A percentile compares a stretch with the other conserved stretches of the same genome.
Evolutionary conservation across 2,329 filamentous ascomycete genomes (phyloP).

Genomic region (Monosporascus ibericus): DNA sequence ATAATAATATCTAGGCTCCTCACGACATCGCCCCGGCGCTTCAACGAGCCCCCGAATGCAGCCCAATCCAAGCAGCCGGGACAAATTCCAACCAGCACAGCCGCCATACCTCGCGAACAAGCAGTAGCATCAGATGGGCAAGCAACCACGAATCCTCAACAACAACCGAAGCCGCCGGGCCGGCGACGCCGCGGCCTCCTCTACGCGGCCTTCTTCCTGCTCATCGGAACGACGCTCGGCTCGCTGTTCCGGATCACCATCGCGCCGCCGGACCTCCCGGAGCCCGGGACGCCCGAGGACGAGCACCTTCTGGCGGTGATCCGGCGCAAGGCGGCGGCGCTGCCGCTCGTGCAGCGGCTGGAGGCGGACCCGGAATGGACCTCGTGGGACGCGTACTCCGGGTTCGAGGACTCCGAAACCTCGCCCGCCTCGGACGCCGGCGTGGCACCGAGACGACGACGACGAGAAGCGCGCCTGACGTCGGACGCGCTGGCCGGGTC

Average conservation of each 20-base stretch:
- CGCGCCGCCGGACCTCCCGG: slow-evolving; percentile 35
- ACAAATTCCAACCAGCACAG: not conserved
- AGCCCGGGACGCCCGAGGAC: slow-evolving; percentile 35
- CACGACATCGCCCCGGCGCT: not conserved
- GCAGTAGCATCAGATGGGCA: slow-evolving; percentile 1
- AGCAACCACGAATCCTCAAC: not conserved
- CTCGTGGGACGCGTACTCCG: slow-evolving; percentile 37
- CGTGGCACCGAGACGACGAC: not conserved
- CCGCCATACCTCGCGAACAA: not conserved
- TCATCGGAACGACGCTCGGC: slow-evolving; percentile 34
- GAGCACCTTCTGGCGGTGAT: slow-evolving; percentile 32
- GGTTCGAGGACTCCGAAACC: not conserved
- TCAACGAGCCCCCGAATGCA: not conserved
- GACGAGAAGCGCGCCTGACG: slow-evolving; percentile 25
- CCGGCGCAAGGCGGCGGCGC: slow-evolving; percentile 33
- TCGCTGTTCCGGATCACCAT: slow-evolving; percentile 33
- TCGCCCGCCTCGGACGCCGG: slow-evolving; percentile 2
- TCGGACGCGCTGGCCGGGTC: slow-evolving; percentile 36
- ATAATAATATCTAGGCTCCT: not conserved
- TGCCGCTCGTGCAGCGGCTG: slow-evolving; percentile 43
- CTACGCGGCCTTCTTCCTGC: slow-evolving; percentile 30
- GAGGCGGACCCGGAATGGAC: slow-evolving; percentile 35
- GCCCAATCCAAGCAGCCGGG: not conserved
- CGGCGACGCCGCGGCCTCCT: slow-evolving; percentile 18
- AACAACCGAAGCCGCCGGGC: slow-evolving; percentile 17